Percentiles rank a stretch among this genome's conserved stretches.
Evolutionary conservation across 768 basidiomycete species (phyloP).

Genomic region (Auricularia sp.): DNA sequence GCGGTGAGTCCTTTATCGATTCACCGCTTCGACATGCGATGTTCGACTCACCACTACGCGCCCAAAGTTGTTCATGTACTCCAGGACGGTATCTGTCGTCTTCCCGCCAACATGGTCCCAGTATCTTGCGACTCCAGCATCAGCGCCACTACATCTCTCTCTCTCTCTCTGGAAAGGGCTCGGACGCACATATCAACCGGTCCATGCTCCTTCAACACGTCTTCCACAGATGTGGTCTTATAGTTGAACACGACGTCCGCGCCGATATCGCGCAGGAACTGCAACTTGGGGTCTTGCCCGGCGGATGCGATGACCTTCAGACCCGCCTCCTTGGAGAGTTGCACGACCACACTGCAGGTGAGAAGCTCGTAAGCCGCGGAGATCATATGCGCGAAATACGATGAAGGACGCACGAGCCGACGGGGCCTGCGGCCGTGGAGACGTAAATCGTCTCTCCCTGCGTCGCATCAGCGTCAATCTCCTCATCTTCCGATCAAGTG

Average conservation of each 20-base stretch:
- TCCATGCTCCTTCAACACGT: constrained; percentile 27
- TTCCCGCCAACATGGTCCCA: constrained; percentile 57
- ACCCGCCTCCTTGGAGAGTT: constrained; percentile 31
- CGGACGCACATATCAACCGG: constrained; percentile 23
- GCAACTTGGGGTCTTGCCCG: constrained; percentile 33
- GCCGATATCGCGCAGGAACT: constrained; percentile 24
- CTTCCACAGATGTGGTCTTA: constrained; percentile 20
- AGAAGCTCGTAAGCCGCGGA: no score
- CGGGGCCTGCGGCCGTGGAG: constrained; percentile 37
- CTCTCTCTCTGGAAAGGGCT: no score
- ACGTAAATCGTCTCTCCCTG: constrained; percentile 45
- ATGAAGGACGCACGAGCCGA: constrained; percentile 43
- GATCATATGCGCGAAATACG: no score
- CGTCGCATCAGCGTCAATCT: neutral
- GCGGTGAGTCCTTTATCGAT: no score
- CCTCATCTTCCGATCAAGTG: neutral
- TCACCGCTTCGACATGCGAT: no score
- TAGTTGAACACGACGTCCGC: constrained; percentile 30
- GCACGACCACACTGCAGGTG: constrained; percentile 12
- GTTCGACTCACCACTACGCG: constrained; percentile 31
- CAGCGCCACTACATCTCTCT: no score
- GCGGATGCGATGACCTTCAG: constrained; percentile 34
- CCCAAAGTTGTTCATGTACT: constrained; percentile 33
- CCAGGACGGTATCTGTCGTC: constrained; percentile 45
- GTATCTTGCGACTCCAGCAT: constrained; percentile 21